Evolutionary conservation across 805 yeast genomes (phyloP), one percentile per base, ranked within the genome.

Genomic region (Wickerhamomyces silvicola): DNA sequence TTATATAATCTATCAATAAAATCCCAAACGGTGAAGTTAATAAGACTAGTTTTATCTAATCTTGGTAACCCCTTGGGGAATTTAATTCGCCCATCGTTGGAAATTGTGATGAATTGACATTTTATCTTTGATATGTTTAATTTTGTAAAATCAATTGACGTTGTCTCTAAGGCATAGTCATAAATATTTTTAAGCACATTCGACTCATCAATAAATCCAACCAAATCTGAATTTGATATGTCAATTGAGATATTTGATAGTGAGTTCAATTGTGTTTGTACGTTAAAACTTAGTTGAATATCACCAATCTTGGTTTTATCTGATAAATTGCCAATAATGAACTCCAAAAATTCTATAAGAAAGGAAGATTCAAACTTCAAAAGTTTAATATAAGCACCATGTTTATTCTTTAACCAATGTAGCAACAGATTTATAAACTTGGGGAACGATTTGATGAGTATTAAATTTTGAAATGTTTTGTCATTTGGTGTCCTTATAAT

Each of bases 141-240:
- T 23, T 48, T 47, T 4, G 35, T 33, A 27, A 53, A 39, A 24
- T 39, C 36, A 9, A 61, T 46, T 2, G 64, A 57, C 0, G 65
- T 59, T 22, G 43, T 37, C 11, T 46, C 36, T 22, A 52, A 28
- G 12, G 53, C 28, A 31, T 53, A 28, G 38, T 50, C 21, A 43
- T 38, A 22, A 31, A 46, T 10, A 22, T 33, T 38, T 4, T 31
- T 27, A n/a, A 52, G 33, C 18, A 57, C 26, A 7, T 29, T 26
- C 1, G 30, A 22, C 5, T 24, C 45, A 8, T 28, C 16, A 3
- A 41, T 28, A 17, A 60, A 40, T 10, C 38, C 32, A 6, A 38
- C 29, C 8, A 58, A 39, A 31, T 56, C 57, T 10, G 24, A 36
- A 26, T 47, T 48, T 4, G 38, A 37, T 10, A 60, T 28, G 9